Evolutionary conservation across 768 basidiomycete genomes (phyloP), one percentile per base, ranked within the genome.

Genomic region (Xerocomus spinulosus): DNA sequence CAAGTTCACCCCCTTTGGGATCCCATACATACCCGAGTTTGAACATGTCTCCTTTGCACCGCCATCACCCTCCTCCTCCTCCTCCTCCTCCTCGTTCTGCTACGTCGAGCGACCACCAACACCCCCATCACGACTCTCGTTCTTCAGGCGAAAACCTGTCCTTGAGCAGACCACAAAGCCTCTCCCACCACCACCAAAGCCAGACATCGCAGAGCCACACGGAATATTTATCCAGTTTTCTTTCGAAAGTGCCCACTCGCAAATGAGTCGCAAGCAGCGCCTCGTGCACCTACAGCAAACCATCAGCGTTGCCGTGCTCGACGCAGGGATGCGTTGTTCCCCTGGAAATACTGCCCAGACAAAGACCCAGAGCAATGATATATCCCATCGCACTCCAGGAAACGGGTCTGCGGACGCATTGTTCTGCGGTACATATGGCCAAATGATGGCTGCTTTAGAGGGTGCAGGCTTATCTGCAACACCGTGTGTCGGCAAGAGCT

Each of bases 401-500:
- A 42, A 60, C 18, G 58, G 48, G 46, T 52, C 50, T 9, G 17
- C 61, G n/a, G 57, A 61, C 34, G 60, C 70, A 24, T 54, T 74
- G 43, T 74, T 70, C 53, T 65, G 68, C 21, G 73, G 73, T 21
- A 74, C 73, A 17, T 74, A 72, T 52, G 73, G 73, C 9, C 73
- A 74, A 55, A 54, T 74, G 42, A 65, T 67, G 64, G 49, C 57
- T 20, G 73, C 73, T n/a, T 56, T 74, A 35, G 53, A 68, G 41
- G 58, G 49, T 14, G 73, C 69, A 1, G 72, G 73, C 32, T 59
- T 74, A 54, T 60, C 58, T 21, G 58, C 64, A 24, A 58, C 57
- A 5, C 64, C 66, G 9, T 74, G 67, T 40, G 36, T 56, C 8
- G 66, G 54, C 21, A 55, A 51, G 12, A 59, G 63, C 10, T 52